phyloP scores from a whole-genome alignment of 495 filamentous ascomycete genomes.

The Rostrohypoxylon terebratum region DNA sequence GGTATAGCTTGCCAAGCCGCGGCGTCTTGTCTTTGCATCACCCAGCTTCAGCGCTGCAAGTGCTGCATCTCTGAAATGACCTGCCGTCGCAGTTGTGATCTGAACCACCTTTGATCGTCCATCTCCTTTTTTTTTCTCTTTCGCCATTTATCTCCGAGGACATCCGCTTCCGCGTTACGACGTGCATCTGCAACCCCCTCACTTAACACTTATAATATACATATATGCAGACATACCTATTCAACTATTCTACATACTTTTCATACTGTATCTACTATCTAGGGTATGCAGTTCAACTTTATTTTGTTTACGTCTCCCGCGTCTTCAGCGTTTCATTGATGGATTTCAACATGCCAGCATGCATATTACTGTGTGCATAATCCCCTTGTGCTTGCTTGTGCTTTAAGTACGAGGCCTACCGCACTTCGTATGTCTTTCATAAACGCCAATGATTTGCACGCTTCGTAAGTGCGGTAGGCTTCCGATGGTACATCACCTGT shows the following conservation, averaged over 20 bases:
- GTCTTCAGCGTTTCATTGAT: neutral
- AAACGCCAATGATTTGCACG: constrained; percentile 7
- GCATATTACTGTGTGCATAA: constrained; percentile 4
- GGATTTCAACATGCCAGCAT: neutral
- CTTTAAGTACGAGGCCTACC: constrained; percentile 2
- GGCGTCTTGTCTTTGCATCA: constrained; percentile 33
- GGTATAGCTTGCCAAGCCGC: constrained; percentile 32
- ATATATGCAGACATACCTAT: neutral
- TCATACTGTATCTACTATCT: neutral
- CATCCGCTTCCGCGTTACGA: neutral
- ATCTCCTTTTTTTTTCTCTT: constrained; percentile 18
- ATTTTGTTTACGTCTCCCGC: neutral
- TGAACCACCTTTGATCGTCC: constrained; percentile 22
- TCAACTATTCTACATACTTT: neutral
- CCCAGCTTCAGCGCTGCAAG: constrained; percentile 25
- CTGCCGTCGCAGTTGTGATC: constrained; percentile 17
- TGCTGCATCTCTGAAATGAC: constrained; percentile 21
- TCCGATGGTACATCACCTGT: neutral
- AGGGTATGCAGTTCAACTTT: constrained; percentile 1
- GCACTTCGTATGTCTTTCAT: neutral
- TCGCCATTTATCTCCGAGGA: constrained; percentile 21
- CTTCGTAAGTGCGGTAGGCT: neutral
- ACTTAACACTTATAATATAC: constrained; percentile 1
- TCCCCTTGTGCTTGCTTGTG: constrained; percentile 6
- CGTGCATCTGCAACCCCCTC: neutral